Evolutionary conservation across 768 basidiomycete genomes (phyloP).

Genomic region (Crepidotus variabilis): DNA sequence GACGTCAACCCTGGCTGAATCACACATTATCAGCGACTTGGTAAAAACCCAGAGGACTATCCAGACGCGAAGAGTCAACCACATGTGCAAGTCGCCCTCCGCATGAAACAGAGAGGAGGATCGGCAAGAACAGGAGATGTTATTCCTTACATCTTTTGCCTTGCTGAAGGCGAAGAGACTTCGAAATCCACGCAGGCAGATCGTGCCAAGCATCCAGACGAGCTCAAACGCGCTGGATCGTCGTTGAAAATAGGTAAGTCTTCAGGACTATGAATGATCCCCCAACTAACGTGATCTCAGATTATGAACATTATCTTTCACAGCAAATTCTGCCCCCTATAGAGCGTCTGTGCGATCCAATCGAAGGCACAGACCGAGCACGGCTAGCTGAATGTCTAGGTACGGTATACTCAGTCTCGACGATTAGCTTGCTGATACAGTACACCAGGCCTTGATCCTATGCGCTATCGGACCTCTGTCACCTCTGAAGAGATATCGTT

Average conservation of each 20-base stretch:
- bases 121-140: conserved; percentile 87
- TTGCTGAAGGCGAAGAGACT: conserved; percentile 66
- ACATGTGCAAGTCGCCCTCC: conserved; percentile 93
- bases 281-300: conserved; percentile 34
- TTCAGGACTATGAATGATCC: conserved; percentile 8
- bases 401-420: conserved; percentile 25
- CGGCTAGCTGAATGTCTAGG: conserved; percentile 94
- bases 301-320: conserved; percentile 88
- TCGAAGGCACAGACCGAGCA: conserved; percentile 91
- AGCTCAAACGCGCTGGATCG: conserved; percentile 65
- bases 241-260: conserved; percentile 69
- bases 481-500: conserved; percentile 64
- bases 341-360: conserved; percentile 92
- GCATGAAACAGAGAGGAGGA: conserved; percentile 81
- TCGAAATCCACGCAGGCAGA: conserved; percentile 83
- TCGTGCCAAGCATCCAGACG: conserved; percentile 90
- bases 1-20: neutral
- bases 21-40: conserved; percentile 64
- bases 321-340: conserved; percentile 93
- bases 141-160: conserved; percentile 92
- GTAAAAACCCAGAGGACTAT: conserved; percentile 96
- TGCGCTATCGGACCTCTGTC: conserved; percentile 27
- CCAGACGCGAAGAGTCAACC: conserved; percentile 94
- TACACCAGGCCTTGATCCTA: conserved; percentile 34
- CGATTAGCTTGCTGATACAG: conserved; percentile 16